Conservation (phyloP, 192 early-diverging fungal genomes). For the Coemansia sp. region DNA sequence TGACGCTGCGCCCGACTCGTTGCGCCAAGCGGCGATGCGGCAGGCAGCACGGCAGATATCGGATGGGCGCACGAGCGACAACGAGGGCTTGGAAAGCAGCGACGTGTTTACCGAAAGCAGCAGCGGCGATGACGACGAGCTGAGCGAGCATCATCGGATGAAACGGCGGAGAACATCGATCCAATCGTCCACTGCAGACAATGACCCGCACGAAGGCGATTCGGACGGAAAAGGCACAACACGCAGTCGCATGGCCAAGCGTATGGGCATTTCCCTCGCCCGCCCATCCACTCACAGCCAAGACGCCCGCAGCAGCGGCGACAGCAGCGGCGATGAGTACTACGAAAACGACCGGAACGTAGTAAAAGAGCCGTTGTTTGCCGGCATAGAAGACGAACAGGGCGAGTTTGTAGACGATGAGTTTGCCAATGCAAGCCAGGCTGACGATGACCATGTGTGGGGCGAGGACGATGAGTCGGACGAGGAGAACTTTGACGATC, state of each 20-base stretch:
- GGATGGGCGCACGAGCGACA: conserved; percentile 3
- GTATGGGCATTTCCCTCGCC: conserved; percentile 10
- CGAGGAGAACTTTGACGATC: conserved; percentile 51
- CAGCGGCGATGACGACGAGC: conserved; percentile 24
- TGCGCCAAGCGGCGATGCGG: conserved; percentile 23
- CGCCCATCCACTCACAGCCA: conserved; percentile 6
- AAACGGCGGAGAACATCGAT: conserved; percentile 27
- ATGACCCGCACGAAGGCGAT: background rate
- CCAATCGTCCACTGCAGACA: background rate
- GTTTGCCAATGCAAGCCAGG: conserved; percentile 10
- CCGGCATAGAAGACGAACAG: conserved; percentile 18
- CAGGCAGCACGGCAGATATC: conserved; percentile 26
- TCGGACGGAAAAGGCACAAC: background rate
- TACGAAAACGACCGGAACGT: conserved; percentile 4
- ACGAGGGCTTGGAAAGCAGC: conserved; percentile 23
- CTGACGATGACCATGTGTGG: conserved; percentile 32
- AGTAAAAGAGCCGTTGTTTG: conserved; percentile 23
- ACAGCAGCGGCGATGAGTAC: conserved; percentile 21
- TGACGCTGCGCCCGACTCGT: background rate
- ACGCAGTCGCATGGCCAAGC: conserved; percentile 12
- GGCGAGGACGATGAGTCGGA: conserved; percentile 49
- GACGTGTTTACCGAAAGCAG: conserved; percentile 25
- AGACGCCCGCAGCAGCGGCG: background rate
- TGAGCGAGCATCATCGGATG: conserved; percentile 22
- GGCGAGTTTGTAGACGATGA: conserved; percentile 6